phyloP scores from a whole-genome alignment of 345 rosid species.

The Boechera divaricarpa region DNA sequence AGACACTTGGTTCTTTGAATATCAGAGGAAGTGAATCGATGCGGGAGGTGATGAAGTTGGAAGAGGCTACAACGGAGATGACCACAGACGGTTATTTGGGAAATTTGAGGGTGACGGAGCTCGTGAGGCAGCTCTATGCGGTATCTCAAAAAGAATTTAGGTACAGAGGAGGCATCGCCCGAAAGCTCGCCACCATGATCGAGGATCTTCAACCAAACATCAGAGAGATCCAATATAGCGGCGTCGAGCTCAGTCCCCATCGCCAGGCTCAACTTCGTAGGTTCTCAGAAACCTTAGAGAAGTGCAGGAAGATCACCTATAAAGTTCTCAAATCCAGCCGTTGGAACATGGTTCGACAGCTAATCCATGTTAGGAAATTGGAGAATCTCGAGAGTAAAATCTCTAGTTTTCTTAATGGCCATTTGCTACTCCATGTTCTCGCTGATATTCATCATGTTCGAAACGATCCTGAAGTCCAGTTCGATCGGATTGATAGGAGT shows the following conservation, averaged over 20 bases:
- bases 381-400: slow-evolving; percentile 53
- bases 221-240: slow-evolving; percentile 64
- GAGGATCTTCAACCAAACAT: slow-evolving; percentile 43
- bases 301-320: slow-evolving; percentile 59
- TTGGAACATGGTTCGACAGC: slow-evolving; percentile 77
- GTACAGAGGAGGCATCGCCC: slow-evolving; percentile 59
- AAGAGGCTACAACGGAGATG: too few species aligned
- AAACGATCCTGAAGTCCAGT: too few species aligned
- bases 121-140: slow-evolving; percentile 50
- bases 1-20: too few species aligned
- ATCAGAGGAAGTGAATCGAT: too few species aligned
- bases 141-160: slow-evolving; percentile 52
- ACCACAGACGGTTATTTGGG: too few species aligned
- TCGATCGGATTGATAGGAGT: slow-evolving; percentile 51
- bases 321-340: slow-evolving; percentile 58
- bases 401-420: neutral
- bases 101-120: slow-evolving; percentile 49
- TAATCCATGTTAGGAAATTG: slow-evolving; percentile 65
- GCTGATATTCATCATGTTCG: slow-evolving; percentile 66
- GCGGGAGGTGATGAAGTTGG: too few species aligned
- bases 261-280: slow-evolving; percentile 73
- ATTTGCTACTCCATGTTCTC: neutral
- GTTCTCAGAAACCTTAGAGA: slow-evolving; percentile 51
- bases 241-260: slow-evolving; percentile 59
- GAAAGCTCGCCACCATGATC: slow-evolving; percentile 44